Base-by-base conservation (phyloP, 306 rosid genomes). In the Canavalia ensiformis region DNA sequence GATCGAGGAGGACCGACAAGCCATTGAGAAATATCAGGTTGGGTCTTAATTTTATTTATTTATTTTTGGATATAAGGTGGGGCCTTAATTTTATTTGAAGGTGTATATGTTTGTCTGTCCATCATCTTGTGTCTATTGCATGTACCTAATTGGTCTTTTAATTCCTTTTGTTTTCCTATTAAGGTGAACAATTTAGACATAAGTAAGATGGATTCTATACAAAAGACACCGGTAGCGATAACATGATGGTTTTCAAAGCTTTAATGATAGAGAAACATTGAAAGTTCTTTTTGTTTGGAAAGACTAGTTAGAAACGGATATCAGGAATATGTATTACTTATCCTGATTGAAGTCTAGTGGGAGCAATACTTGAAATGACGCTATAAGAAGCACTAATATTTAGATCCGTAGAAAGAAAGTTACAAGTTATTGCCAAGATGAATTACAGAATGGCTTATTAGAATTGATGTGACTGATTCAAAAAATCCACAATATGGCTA, bases 21-120 rank as follows among this genome's bases (percentile, higher is more conserved):
- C 95, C 58, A 90, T 93, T 87, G 99, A 95, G 31, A 95, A 91
- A 87, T 91, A 93, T 85, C 99, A 95, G 99, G 97, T 95, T 78
- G 45, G 85, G 28, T 81, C 6, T 66, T 6, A 10, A 69, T 67
- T 45, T 69, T 57, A 41, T 56, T 54, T 69, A 2, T 46, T 30
- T 46, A 2, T 8, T 56, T 75, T 37, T 49, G 30, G 30, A 57
- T 57, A 71, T 39, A 39, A 3, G 91, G 93, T 90, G 78, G 44
- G 86, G 57, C 78, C 18, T 76, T 63, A 47, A 80, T 62, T 45
- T 68, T 68, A 67, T 68, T 52, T 80, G 35, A 42, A 39, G 63
- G 46, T 69, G 63, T 68, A 30, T 74, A 62, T 46, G 54, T 46
- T 56, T 75, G 6, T 72, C 69, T 73, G 31, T 67, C 56, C 60